Evolutionary conservation across 495 filamentous ascomycete genomes (phyloP).

Genomic region (Melanomma pulvis-pyrius): DNA sequence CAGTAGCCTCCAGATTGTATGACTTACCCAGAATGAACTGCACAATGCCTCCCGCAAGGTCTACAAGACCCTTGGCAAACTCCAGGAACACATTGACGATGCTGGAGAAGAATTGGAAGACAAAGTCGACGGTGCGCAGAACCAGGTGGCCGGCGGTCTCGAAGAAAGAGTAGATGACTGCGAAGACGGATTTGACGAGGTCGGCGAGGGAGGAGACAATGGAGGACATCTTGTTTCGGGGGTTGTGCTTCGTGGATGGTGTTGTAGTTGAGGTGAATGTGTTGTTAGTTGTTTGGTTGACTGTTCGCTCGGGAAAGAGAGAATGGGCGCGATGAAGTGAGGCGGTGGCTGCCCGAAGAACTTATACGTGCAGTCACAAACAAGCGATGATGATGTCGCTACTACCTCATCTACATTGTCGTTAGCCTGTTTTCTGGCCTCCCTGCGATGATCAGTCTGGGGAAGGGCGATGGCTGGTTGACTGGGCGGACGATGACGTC

Average conservation of each 20-base stretch:
- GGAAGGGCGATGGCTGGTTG: background rate
- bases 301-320: slow-evolving; percentile 3
- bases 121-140: slow-evolving; percentile 19
- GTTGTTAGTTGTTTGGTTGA: background rate
- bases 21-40: slow-evolving; percentile 31
- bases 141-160: slow-evolving; percentile 30
- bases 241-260: background rate
- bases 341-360: background rate
- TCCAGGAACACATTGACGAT: slow-evolving; percentile 27
- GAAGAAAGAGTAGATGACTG: slow-evolving; percentile 32
- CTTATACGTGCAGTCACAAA: background rate
- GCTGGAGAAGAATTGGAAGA: slow-evolving; percentile 12
- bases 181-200: slow-evolving; percentile 35
- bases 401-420: background rate
- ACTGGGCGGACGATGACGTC: background rate
- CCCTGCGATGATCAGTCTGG: background rate
- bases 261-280: background rate
- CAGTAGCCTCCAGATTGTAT: background rate
- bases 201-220: slow-evolving; percentile 33
- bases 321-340: background rate
- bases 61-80: slow-evolving; percentile 28
- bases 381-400: background rate
- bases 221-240: slow-evolving; percentile 24
- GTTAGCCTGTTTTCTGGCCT: background rate
- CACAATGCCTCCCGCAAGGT: slow-evolving; percentile 25